phyloP scores from a whole-genome alignment of 73 alveolate genomes.

The Paramecium primaurelia region DNA sequence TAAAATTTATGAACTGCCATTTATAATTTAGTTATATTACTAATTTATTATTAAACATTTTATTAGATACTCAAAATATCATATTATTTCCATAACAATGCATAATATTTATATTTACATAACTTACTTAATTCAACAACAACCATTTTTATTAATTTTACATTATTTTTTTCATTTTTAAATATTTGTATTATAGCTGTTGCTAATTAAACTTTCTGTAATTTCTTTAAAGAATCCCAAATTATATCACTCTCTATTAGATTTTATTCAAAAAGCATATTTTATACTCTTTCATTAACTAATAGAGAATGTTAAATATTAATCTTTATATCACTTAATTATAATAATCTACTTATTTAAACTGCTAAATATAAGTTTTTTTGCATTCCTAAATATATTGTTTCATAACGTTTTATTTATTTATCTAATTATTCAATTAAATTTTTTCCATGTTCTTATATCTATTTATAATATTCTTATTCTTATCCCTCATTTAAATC shows the following conservation, averaged over 20 bases:
- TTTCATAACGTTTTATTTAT: neutral
- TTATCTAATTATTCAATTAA: neutral
- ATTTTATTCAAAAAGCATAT: neutral
- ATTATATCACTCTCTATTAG: neutral
- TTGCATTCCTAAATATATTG: neutral
- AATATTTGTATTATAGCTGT: constrained; percentile 8
- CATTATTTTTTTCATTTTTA: neutral
- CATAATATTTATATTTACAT: neutral
- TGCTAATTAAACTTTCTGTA: neutral
- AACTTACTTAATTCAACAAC: constrained; percentile 4
- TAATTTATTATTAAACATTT: neutral
- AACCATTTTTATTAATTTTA: neutral
- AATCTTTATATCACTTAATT: neutral
- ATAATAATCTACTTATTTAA: neutral
- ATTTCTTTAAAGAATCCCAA: constrained; percentile 2
- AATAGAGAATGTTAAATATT: neutral
- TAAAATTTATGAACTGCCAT: neutral
- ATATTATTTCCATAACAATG: neutral
- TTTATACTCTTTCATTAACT: neutral
- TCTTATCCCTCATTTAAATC: constrained; percentile 8
- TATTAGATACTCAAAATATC: neutral
- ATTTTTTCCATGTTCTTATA: neutral
- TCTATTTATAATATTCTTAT: neutral
- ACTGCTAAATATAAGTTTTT: neutral
- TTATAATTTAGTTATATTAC: neutral